Evolutionary conservation across 2,329 filamentous ascomycete genomes (phyloP).

Genomic region (Colletotrichum australisinense): DNA sequence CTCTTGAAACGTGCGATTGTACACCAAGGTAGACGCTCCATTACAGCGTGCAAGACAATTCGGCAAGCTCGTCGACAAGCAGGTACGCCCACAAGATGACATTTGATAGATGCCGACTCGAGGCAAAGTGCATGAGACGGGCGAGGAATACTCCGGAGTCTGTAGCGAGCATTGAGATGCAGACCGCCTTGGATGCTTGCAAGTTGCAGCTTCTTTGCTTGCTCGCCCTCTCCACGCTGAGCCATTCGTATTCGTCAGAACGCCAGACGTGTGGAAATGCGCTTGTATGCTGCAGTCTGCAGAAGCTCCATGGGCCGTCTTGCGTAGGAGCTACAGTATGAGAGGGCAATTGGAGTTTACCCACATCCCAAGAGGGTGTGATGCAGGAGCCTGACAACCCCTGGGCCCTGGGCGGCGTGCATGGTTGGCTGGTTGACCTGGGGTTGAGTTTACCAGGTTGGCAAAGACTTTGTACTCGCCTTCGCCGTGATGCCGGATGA

Average conservation of each 20-base stretch:
- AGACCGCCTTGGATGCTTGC: conserved; percentile 11
- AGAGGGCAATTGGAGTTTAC: conserved; percentile 5
- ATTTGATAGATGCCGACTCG: conserved; percentile 21
- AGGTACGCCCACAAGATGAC: conserved; percentile 2
- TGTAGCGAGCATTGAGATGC: conserved; percentile 18
- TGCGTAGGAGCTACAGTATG: conserved; percentile 3
- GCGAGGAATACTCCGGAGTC: not conserved
- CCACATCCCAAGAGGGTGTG: conserved; percentile 20
- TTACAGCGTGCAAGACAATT: conserved; percentile 9
- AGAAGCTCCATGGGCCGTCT: conserved; percentile 9
- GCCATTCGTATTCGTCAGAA: conserved; percentile 19
- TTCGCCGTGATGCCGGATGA: conserved; percentile 10
- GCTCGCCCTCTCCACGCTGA: not conserved
- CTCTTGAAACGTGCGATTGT: conserved; percentile 23
- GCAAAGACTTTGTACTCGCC: not conserved
- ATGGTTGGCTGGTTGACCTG: conserved; percentile 29
- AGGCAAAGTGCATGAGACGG: conserved; percentile 20
- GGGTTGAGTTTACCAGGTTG: conserved; percentile 8
- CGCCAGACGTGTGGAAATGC: conserved; percentile 1
- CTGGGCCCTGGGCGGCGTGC: not conserved
- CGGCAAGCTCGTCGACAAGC: conserved; percentile 8
- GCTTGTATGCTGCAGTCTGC: conserved; percentile 12
- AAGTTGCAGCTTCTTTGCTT: not conserved
- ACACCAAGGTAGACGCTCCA: conserved; percentile 17
- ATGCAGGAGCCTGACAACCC: conserved; percentile 20